phyloP scores from a whole-genome alignment of 441 rosid species.

The Corymbia citriodora region DNA sequence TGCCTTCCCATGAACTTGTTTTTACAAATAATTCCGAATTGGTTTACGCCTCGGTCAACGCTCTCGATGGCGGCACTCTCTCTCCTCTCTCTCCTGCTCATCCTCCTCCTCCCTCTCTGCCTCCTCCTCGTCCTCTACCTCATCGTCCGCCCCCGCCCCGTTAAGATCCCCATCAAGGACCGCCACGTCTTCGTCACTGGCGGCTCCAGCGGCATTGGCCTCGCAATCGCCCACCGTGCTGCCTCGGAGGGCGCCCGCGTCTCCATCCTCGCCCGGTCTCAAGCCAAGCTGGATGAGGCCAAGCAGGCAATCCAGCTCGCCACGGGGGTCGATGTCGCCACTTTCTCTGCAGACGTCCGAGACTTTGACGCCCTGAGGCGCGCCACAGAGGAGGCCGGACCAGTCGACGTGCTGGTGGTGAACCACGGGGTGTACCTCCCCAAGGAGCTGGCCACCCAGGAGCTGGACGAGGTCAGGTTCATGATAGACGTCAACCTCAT shows the following conservation, averaged over 20 bases:
- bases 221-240: neutral
- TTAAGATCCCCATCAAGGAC: neutral
- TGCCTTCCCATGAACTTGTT: neutral
- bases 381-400: neutral
- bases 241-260: neutral
- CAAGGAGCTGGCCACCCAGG: slow-evolving; percentile 57
- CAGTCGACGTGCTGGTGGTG: slow-evolving; percentile 1
- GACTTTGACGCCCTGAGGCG: neutral
- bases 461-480: slow-evolving; percentile 62
- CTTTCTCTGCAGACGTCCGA: neutral
- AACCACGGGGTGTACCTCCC: neutral
- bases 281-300: neutral
- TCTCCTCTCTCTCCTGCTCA: neutral
- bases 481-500: slow-evolving; percentile 76
- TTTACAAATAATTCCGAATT: neutral
- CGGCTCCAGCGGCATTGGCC: slow-evolving; percentile 7
- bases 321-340: neutral
- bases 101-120: neutral
- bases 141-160: neutral
- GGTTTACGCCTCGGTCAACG: neutral
- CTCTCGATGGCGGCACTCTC: neutral
- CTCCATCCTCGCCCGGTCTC: neutral
- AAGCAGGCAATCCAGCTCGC: neutral
- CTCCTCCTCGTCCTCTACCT: neutral
- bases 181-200: slow-evolving; percentile 4